Evolutionary conservation across 148 eudicot genomes (phyloP).

Genomic region (Diospyros lotus): DNA sequence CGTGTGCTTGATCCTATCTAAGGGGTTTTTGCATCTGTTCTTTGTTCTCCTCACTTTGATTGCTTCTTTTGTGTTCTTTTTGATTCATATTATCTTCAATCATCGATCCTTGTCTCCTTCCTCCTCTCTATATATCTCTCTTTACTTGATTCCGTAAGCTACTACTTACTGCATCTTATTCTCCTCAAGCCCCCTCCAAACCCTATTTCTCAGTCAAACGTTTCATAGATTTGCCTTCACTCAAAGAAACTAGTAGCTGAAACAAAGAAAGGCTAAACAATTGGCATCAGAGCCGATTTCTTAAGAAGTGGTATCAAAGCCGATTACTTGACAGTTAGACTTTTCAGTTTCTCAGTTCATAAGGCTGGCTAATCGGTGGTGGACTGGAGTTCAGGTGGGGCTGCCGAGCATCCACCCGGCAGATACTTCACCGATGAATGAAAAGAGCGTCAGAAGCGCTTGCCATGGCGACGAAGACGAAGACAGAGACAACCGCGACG

Average conservation of each 20-base stretch:
- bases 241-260: not conserved
- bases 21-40: slow-evolving; percentile 15
- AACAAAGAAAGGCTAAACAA: too few species aligned
- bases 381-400: slow-evolving; percentile 42
- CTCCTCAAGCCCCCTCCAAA: not conserved
- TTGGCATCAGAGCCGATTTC: too few species aligned
- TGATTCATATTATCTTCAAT: not conserved
- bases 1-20: slow-evolving; percentile 1
- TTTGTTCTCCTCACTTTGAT: slow-evolving; percentile 15
- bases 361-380: slow-evolving; percentile 56
- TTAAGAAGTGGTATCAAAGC: not conserved
- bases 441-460: not conserved
- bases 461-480: slow-evolving; percentile 25
- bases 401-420: slow-evolving; percentile 17
- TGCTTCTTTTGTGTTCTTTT: not conserved
- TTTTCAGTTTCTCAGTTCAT: not conserved
- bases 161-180: slow-evolving; percentile 16
- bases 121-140: slow-evolving; percentile 1
- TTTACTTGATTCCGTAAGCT: slow-evolving; percentile 5
- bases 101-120: not conserved
- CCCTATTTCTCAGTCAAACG: not conserved
- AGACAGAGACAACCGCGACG: slow-evolving; percentile 22
- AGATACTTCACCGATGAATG: slow-evolving; percentile 7
- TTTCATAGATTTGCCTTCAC: too few species aligned
- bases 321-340: not conserved